phyloP scores from a whole-genome alignment of 129 eudicot species.

The Calendula officinalis region DNA sequence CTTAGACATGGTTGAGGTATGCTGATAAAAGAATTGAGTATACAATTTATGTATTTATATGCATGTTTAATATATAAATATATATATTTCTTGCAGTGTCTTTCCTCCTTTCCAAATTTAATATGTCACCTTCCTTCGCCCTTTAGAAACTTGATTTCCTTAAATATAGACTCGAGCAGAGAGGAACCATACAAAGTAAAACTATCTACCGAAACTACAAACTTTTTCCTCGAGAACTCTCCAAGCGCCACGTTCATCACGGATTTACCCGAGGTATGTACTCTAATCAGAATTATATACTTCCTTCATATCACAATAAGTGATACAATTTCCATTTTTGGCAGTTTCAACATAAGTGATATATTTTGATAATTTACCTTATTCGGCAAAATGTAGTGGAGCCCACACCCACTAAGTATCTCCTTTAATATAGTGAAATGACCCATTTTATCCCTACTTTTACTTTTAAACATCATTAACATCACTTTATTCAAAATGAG shows the following conservation, averaged over 20 bases:
- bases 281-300: background rate
- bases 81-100: conserved; percentile 9
- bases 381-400: too few relatives aligned
- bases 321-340: too few relatives aligned
- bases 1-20: conserved; percentile 24
- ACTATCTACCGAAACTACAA: conserved; percentile 3
- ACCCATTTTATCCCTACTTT: too few relatives aligned
- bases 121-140: conserved; percentile 16
- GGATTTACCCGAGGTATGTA: background rate
- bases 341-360: too few relatives aligned
- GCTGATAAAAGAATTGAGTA: background rate
- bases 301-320: too few relatives aligned
- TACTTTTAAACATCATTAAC: too few relatives aligned
- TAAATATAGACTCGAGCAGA: conserved; percentile 3
- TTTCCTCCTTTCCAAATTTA: conserved; percentile 14
- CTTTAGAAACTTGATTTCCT: background rate
- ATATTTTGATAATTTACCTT: too few relatives aligned
- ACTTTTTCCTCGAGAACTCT: background rate
- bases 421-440: too few relatives aligned
- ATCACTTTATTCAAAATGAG: too few relatives aligned
- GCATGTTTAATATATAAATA: background rate
- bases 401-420: too few relatives aligned
- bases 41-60: background rate
- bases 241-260: conserved; percentile 6
- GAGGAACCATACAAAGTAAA: background rate